Base-by-base conservation (phyloP, 805 yeast genomes). In the Zygosaccharomyces bisporus region DNA sequence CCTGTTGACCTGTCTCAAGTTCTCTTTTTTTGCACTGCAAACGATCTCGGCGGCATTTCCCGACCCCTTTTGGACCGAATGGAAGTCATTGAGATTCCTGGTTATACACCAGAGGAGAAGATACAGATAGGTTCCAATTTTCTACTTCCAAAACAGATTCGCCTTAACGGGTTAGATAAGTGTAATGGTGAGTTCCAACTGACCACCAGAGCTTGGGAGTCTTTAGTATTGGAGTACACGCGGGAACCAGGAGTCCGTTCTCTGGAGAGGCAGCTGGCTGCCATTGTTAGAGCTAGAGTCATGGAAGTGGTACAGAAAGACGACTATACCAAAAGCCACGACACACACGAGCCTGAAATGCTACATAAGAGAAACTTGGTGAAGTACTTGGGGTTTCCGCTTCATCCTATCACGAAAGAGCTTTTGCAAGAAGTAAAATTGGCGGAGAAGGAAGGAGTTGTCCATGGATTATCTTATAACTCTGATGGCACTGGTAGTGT, bases 161-260 rank as follows among this genome's bases (percentile, higher is more conserved):
- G 68, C 41, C 71, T 82, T 41, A 85, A 84, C 55, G 95, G 95
- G 1, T 69, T 88, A 31, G 66, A 62, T 6, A 29, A 32, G 4
- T 41, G 46, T 10, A 31, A 41, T 13, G 27, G 49, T 10, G 67
- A 72, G 31, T 73, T 86, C 5, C 46, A 53, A 4, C 62, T 87
- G 4, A 68, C 68, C 13, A 75, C 76, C 17, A 72, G 72, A 0
- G 81, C 83, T 1, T 71, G 88, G 71, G 66, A 75, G 54, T 73
- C 74, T 39, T 68, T 88, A 38, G 83, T 87, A 19, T 69, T 79
- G 2, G 76, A 75, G 50, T 88, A 87, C 59, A 84, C 95, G 0
- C 71, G 90, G 43, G 96, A 88, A 62, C 79, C 95, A 0, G 96
- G 96, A 3, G 95, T 88, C 14, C 74, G 96, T 54, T 80, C 77